Evolutionary conservation across 371 early-diverging fungal species (phyloP).

Genomic region (Circinella umbellata): DNA sequence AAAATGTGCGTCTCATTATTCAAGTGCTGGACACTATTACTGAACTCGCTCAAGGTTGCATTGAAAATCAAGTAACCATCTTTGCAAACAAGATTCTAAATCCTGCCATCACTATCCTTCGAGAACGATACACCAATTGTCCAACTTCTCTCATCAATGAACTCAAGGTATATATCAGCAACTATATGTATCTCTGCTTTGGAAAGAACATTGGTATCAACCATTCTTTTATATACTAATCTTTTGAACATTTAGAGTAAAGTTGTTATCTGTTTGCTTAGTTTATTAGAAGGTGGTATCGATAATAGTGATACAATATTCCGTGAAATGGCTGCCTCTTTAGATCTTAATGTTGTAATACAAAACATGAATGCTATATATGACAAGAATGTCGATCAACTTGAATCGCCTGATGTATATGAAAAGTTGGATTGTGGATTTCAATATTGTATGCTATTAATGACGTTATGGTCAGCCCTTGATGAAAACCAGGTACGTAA

Average conservation of each 20-base stretch:
- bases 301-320: constrained; percentile 53
- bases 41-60: constrained; percentile 56
- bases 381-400: constrained; percentile 20
- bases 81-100: constrained; percentile 59
- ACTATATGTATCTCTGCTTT: too few relatives aligned
- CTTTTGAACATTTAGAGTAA: constrained; percentile 30
- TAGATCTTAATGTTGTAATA: constrained; percentile 44
- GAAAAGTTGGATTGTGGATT: constrained; percentile 46
- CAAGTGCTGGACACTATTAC: constrained; percentile 64
- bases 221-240: not conserved
- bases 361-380: constrained; percentile 43
- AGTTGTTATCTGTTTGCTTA: constrained; percentile 51
- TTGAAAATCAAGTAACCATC: constrained; percentile 49
- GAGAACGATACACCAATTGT: constrained; percentile 38
- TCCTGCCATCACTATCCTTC: constrained; percentile 54
- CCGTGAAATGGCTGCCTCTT: constrained; percentile 48
- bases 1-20: constrained; percentile 51
- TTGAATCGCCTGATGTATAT: constrained; percentile 27
- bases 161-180: constrained; percentile 41
- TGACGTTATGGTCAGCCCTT: constrained; percentile 44
- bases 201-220: too few relatives aligned
- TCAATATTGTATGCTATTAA: constrained; percentile 45
- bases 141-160: constrained; percentile 34
- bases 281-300: constrained; percentile 61
- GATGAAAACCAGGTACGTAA: constrained; percentile 34